Conservation (phyloP, 805 yeast species). For the Yamadazyma laniorum region DNA sequence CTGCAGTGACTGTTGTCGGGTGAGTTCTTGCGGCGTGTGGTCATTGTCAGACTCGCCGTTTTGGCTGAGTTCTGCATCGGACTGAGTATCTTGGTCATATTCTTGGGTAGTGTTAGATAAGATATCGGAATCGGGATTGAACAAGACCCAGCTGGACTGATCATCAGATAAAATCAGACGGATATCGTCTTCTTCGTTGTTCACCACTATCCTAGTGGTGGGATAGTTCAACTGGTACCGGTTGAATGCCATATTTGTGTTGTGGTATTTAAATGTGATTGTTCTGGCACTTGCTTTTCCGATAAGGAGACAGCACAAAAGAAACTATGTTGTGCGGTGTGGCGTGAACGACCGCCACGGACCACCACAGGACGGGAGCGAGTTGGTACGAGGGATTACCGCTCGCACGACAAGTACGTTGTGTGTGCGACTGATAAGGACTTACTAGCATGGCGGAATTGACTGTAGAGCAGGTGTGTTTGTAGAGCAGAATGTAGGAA, state of each 20-base stretch:
- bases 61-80: conserved; percentile 4
- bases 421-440: too few relatives aligned
- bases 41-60: conserved; percentile 3
- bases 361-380: too few relatives aligned
- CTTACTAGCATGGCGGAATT: too few relatives aligned
- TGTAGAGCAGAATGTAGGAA: too few relatives aligned
- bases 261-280: not conserved
- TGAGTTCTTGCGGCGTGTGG: conserved; percentile 7
- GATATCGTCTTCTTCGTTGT: conserved; percentile 16
- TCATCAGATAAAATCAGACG: conserved; percentile 22
- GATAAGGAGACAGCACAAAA: conserved; percentile 10
- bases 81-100: conserved; percentile 2
- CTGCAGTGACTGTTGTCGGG: not conserved
- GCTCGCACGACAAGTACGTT: too few relatives aligned
- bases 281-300: conserved; percentile 6
- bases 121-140: conserved; percentile 31
- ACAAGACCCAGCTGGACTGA: conserved; percentile 28
- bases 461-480: too few relatives aligned
- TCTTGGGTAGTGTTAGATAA: conserved; percentile 21
- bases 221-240: conserved; percentile 18
- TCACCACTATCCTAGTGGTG: conserved; percentile 11
- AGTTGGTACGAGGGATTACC: too few relatives aligned
- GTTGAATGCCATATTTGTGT: conserved; percentile 15
- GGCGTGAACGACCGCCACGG: not conserved
- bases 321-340: conserved; percentile 1